A percentile compares a stretch with the other conserved stretches of the same genome.
Conservation (phyloP, 805 yeast genomes). For the Schizosaccharomyces cryophilus region DNA sequence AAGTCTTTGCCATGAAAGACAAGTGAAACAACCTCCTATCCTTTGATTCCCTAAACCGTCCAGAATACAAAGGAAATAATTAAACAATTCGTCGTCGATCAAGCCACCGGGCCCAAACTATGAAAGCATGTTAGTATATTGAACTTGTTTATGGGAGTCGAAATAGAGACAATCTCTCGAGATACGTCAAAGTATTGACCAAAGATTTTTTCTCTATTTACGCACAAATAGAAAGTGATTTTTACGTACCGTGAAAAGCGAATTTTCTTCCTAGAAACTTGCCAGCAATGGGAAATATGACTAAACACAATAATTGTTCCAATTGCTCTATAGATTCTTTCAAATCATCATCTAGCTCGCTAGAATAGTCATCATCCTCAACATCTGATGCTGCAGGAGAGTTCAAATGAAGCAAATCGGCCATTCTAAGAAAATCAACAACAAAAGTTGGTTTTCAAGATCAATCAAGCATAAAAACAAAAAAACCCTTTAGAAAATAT, state of each 20-base stretch:
- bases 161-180: background rate
- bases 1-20: too few species aligned
- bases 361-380: background rate
- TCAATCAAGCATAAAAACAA: too few species aligned
- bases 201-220: too few species aligned
- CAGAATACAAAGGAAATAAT: too few species aligned
- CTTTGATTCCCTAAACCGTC: too few species aligned
- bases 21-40: too few species aligned
- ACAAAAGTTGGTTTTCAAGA: too few species aligned
- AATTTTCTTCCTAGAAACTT: background rate
- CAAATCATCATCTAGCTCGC: background rate
- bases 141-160: background rate
- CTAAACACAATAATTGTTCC: background rate
- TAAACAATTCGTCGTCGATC: background rate
- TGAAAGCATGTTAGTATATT: background rate
- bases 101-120: background rate
- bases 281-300: background rate
- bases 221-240: too few species aligned
- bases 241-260: constrained; percentile 1
- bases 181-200: too few species aligned
- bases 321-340: background rate
- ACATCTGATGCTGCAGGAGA: background rate
- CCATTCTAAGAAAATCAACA: background rate
- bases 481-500: too few species aligned
- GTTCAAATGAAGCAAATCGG: background rate